A percentile compares a stretch with the other conserved stretches of the same genome.
These are phyloP conservation scores for Acacia crassicarpa DNA, from an alignment of 306 rosid genomes.

Conservation along the genomic window DNA sequence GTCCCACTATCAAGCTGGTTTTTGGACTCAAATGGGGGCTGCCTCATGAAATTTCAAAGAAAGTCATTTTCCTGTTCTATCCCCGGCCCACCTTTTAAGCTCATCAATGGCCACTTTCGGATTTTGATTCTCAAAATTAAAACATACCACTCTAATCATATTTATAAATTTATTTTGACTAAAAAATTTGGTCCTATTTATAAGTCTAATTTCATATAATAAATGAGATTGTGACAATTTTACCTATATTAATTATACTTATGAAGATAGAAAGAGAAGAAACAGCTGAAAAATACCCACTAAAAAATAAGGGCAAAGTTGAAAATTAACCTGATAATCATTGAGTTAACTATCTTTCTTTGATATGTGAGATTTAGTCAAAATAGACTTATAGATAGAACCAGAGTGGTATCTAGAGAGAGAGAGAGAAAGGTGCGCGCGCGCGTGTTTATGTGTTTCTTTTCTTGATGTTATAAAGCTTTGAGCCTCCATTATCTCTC, in stretches of 20 bases:
- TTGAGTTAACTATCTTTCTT: too few species aligned
- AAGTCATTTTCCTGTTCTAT: conserved; percentile 32
- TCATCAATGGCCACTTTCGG: conserved; percentile 34
- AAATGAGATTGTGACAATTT: too few species aligned
- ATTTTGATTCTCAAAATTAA: background rate
- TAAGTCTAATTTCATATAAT: too few species aligned
- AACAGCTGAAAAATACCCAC: too few species aligned
- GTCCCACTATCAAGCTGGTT: conserved; percentile 34
- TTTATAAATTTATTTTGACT: too few species aligned
- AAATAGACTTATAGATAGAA: too few species aligned
- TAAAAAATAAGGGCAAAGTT: too few species aligned
- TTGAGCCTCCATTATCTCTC: conserved; percentile 31
- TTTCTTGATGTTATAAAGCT: background rate
- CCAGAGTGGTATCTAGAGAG: background rate
- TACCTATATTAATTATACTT: too few species aligned
- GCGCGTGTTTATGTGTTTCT: background rate
- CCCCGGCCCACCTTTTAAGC: conserved; percentile 38
- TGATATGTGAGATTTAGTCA: too few species aligned
- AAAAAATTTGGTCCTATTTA: too few species aligned
- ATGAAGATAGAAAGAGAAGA: too few species aligned
- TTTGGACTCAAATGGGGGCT: conserved; percentile 23
- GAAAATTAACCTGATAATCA: too few species aligned
- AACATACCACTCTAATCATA: background rate
- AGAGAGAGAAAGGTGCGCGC: background rate
- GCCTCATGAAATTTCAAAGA: conserved; percentile 32